Evolutionary conservation across 2,329 filamentous ascomycete genomes (phyloP).

Genomic region (Arthrobotrys conoides): DNA sequence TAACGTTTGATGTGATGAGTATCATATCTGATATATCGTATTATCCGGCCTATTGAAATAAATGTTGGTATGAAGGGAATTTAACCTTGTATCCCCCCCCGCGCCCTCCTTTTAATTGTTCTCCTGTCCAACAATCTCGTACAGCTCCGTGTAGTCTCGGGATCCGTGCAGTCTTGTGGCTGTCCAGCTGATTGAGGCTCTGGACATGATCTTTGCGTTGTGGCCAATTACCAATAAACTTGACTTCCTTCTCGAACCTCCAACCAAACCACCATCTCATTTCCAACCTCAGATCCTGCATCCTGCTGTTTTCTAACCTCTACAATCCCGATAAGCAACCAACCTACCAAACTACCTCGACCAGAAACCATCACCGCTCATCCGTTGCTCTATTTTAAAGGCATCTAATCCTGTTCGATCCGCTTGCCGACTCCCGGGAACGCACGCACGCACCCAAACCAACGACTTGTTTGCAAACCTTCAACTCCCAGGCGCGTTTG

Average conservation of each 20-base stretch:
- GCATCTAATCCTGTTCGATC: neutral
- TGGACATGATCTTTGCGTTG: neutral
- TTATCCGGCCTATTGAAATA: no score
- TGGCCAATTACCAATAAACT: neutral
- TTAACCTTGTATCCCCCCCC: no score
- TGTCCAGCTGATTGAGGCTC: neutral
- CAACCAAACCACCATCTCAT: conserved; percentile 8
- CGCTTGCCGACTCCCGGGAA: neutral
- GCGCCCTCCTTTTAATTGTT: no score
- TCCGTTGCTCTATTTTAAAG: neutral
- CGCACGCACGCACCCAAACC: neutral
- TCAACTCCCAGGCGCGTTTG: neutral
- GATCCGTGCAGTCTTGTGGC: no score
- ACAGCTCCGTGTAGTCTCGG: no score
- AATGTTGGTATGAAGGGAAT: no score
- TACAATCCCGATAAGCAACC: neutral
- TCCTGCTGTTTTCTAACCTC: neutral
- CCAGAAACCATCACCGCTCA: neutral
- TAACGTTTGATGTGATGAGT: no score
- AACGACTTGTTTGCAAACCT: neutral
- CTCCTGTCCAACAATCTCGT: no score
- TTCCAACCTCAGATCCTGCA: conserved; percentile 14
- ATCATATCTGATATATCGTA: no score
- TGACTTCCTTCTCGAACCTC: neutral
- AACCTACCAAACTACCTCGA: neutral